phyloP scores from a whole-genome alignment of 805 yeast species.

The Starmerella tilneyi region DNA sequence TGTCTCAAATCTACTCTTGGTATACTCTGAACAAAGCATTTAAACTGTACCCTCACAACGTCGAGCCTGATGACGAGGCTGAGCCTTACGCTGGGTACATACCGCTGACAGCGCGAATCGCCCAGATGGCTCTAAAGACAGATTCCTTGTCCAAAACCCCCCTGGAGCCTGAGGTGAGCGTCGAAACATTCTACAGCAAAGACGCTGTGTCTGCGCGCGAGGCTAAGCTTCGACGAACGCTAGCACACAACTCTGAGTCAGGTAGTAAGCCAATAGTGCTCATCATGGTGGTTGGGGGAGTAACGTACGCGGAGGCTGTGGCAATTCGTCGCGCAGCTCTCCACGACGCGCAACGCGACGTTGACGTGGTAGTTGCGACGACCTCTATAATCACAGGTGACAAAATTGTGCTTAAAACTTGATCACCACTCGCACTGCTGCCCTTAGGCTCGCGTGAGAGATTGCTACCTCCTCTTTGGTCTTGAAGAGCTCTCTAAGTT shows the following conservation, averaged over 20 bases:
- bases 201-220: constrained; percentile 24
- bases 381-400: constrained; percentile 41
- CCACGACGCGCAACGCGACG: constrained; percentile 26
- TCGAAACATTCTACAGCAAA: neutral
- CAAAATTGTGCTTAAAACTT: constrained; percentile 23
- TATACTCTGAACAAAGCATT: constrained; percentile 16
- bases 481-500: constrained; percentile 34
- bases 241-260: constrained; percentile 25
- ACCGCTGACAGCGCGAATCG: constrained; percentile 60
- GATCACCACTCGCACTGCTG: constrained; percentile 24
- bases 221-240: constrained; percentile 30
- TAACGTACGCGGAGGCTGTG: constrained; percentile 74
- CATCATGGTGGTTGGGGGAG: constrained; percentile 71
- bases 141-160: constrained; percentile 12
- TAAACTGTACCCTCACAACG: constrained; percentile 22
- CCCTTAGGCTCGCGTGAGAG: constrained; percentile 46
- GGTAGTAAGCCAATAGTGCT: constrained; percentile 29
- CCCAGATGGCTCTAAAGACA: constrained; percentile 36
- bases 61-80: constrained; percentile 25
- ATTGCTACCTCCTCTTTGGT: constrained; percentile 43
- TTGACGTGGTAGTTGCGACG: constrained; percentile 38
- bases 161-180: constrained; percentile 17
- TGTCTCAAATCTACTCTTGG: constrained; percentile 19
- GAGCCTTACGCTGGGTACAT: constrained; percentile 62
- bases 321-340: constrained; percentile 52